Percentiles rank a stretch among this genome's conserved stretches.
Evolutionary conservation across 768 basidiomycete genomes (phyloP).

Genomic region (Boletus reticulatus): DNA sequence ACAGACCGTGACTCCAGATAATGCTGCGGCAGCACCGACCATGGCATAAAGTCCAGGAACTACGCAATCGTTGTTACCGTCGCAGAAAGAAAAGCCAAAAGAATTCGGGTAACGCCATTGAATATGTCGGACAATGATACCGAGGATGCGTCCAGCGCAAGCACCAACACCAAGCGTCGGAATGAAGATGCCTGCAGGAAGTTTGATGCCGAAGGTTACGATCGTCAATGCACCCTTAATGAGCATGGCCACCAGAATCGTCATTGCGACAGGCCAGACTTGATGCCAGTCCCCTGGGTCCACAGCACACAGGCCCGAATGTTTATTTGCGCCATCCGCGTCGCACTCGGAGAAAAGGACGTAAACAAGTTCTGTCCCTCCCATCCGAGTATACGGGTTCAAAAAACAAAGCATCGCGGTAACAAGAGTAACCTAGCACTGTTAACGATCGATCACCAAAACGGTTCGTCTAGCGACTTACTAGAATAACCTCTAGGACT

Average conservation of each 20-base stretch:
- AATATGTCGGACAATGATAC: slow-evolving; percentile 75
- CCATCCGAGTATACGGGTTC: slow-evolving; percentile 90
- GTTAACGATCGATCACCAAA: slow-evolving; percentile 6
- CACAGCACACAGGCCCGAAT: slow-evolving; percentile 69
- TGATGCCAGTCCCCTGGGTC: slow-evolving; percentile 54
- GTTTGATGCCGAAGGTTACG: slow-evolving; percentile 89
- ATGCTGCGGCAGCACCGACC: slow-evolving; percentile 91
- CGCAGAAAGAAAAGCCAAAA: slow-evolving; percentile 63
- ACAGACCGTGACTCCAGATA: slow-evolving; percentile 90
- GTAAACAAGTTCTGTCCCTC: slow-evolving; percentile 93
- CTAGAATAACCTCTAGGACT: slow-evolving; percentile 77
- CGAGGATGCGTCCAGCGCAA: slow-evolving; percentile 85
- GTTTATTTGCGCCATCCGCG: slow-evolving; percentile 48
- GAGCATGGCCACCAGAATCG: slow-evolving; percentile 74
- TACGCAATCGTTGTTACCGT: slow-evolving; percentile 68
- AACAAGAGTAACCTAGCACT: slow-evolving; percentile 64
- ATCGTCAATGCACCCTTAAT: slow-evolving; percentile 80
- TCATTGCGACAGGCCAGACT: slow-evolving; percentile 59
- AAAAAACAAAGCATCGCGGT: slow-evolving; percentile 81
- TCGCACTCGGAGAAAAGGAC: slow-evolving; percentile 88
- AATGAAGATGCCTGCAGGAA: slow-evolving; percentile 95
- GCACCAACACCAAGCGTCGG: slow-evolving; percentile 95
- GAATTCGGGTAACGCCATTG: slow-evolving; percentile 61
- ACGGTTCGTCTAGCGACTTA: slow-evolving; percentile 35
- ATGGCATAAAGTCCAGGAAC: slow-evolving; percentile 92